Conservation (phyloP, 495 filamentous ascomycete species). For the Tuber borchii region DNA sequence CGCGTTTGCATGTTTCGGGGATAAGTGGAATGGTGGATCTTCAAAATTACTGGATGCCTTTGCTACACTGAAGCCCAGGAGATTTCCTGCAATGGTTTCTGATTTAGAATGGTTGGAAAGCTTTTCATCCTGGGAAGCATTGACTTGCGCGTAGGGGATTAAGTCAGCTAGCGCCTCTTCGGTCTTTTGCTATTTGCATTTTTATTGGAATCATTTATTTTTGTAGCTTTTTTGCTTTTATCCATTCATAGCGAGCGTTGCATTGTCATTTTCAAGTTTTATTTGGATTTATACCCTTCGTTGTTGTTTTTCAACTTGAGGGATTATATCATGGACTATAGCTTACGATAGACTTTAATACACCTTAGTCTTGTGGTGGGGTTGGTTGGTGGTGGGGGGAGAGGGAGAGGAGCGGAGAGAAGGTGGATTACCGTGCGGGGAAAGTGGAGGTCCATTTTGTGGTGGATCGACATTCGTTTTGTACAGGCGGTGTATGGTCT, state of each 20-base stretch:
- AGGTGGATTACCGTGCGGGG: background rate
- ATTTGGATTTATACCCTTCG: background rate
- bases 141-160: slow-evolving; percentile 5
- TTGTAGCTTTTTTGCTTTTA: background rate
- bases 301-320: background rate
- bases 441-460: background rate
- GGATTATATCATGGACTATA: background rate
- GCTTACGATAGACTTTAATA: background rate
- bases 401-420: background rate
- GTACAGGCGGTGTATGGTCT: background rate
- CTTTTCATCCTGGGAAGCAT: slow-evolving; percentile 10
- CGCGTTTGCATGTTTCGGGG: background rate
- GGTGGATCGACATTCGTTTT: background rate
- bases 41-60: background rate
- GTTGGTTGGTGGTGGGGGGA: background rate
- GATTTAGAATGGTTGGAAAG: too few relatives aligned
- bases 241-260: slow-evolving; percentile 20
- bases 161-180: background rate
- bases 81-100: too few relatives aligned
- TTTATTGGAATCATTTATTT: slow-evolving; percentile 10
- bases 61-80: too few relatives aligned
- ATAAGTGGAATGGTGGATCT: background rate
- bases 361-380: background rate
- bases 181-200: background rate
- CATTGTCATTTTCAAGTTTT: slow-evolving; percentile 4